Evolutionary conservation across 2,329 filamentous ascomycete species (phyloP).

Genomic region (Botrytis cinerea): DNA sequence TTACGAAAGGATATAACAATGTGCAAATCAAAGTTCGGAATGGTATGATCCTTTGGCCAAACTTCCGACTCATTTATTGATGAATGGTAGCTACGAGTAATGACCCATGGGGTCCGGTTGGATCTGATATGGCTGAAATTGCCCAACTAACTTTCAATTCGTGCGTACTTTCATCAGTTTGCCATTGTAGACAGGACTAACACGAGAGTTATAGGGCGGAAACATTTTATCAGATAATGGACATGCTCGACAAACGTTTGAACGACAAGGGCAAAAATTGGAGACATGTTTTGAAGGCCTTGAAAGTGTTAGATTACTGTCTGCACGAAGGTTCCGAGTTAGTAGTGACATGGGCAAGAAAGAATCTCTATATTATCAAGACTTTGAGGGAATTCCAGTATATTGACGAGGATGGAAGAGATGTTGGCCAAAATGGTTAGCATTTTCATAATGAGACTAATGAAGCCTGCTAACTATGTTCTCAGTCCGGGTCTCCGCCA

Average conservation of each 20-base stretch:
- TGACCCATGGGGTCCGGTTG: conserved; percentile 96
- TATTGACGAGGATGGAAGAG: conserved; percentile 89
- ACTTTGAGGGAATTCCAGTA: conserved; percentile 96
- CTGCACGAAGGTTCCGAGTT: conserved; percentile 95
- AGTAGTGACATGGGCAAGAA: conserved; percentile 95
- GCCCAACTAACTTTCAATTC: conserved; percentile 97
- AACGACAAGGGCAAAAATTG: conserved; percentile 99
- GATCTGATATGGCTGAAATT: conserved; percentile 98
- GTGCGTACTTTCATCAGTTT: conserved; percentile 55
- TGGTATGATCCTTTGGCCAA: conserved; percentile 61
- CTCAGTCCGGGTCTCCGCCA: conserved; percentile 89
- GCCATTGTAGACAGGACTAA: conserved; percentile 21
- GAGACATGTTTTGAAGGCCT: conserved; percentile 94
- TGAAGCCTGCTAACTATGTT: conserved; percentile 36
- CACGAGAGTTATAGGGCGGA: conserved; percentile 59
- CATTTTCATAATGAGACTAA: background rate
- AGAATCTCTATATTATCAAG: conserved; percentile 99
- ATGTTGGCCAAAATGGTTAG: conserved; percentile 95
- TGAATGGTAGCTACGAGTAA: conserved; percentile 84
- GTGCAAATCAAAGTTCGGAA: conserved; percentile 98
- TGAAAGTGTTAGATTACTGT: conserved; percentile 98
- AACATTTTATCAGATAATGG: conserved; percentile 99
- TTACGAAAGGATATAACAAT: conserved; percentile 96
- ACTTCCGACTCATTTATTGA: conserved; percentile 36
- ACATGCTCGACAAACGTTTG: conserved; percentile 97